Evolutionary conservation across 768 basidiomycete genomes (phyloP), one percentile per base, ranked within the genome.

Genomic region (Omphalotus guepiniiformis): DNA sequence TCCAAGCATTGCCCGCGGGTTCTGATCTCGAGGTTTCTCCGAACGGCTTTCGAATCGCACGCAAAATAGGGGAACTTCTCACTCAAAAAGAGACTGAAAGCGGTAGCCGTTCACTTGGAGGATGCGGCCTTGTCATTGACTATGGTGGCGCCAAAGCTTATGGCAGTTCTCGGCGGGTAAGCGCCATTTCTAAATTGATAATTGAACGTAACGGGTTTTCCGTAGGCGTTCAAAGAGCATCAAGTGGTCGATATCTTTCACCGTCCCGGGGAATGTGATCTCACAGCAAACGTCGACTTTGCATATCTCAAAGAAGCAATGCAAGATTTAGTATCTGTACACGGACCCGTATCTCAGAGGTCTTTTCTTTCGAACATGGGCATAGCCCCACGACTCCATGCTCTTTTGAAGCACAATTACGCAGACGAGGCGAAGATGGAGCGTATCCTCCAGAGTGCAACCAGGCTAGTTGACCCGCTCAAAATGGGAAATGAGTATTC

Each of bases 251-350:
- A 94, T 61, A 73, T 89, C 3, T 95, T 98, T 59, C 74, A 86
- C 43, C 69, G 74, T 8, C 93, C 94, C 0, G 96, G 96, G 15
- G 76, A 88, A 34, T 86, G 88, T 34, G 96, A 99, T 63, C 67
- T 98, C 39, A 99, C 96, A 0, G 84, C 88, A n/a, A 96, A 98
- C 58, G 95, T 99, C 39, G 94, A 99, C 66, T 98, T 98, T 65
- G 79, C 83, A 0, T 90, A 88, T 61, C 72, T 98, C 38, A 75
- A 77, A 58, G 92, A 96, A 66, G 83, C 89, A 0, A 70, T 93
- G 52, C 61, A 63, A 1, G 81, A 78, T 45, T 66, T 80, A 3
- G 71, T 72, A 1, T 57, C 66, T 18, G 53, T 67, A 1, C 80
- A 85, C 39, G 90, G 89, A 0, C 85, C 89, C 1, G 69, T 95